Base-by-base conservation (phyloP, 192 early-diverging fungal species). In the Rhizoclosmatium globosum region DNA sequence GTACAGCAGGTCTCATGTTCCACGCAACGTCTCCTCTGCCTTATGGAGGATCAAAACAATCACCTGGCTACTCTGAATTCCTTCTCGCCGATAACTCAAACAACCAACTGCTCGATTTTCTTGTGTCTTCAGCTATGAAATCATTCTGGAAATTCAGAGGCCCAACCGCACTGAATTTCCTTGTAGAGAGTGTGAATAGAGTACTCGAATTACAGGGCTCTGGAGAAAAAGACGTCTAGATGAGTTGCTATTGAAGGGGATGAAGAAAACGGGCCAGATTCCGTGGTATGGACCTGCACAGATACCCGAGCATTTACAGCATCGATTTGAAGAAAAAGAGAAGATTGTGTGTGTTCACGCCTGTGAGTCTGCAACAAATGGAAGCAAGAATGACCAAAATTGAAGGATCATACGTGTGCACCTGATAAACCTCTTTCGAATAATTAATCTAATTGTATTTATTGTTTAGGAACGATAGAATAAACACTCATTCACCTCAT, bases 181-280 rank as follows among this genome's bases (percentile, higher is more conserved):
- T 50, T 50, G 48, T 50, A 15, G 48, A 50, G 15, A 15, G 4
- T 4, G 48, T 50, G 15, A 50, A 50, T 15, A 9, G 4, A 15
- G 15, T 50, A 4, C 48, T 50, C 15, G 48, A 50, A 9, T 50
- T 4, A 15, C 48, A 50, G 4, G 6, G 48, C 4, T 15, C 4
- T 4, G 31, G 31, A 31, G 9, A 4, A 21, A 71, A 71, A 39
- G 69, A 71, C 38, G 53, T 23, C n/a, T 71, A 2, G 69, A 71
- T 57, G 69, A 71, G 38, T 46, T 71, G 1, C 17, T 71, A 17
- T 42, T 71, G 46, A n/a, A 46, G n/a, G 69, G 69, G 39, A 71
- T 71, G 69, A 57, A 31, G 31, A 71, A 56, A 46, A 21, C 69
- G 4, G 69, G 69, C 1, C 69, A 57, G 19, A 19, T 48, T 21